Conservation (phyloP, 2,329 filamentous ascomycete genomes). For the Alternaria burnsii region DNA sequence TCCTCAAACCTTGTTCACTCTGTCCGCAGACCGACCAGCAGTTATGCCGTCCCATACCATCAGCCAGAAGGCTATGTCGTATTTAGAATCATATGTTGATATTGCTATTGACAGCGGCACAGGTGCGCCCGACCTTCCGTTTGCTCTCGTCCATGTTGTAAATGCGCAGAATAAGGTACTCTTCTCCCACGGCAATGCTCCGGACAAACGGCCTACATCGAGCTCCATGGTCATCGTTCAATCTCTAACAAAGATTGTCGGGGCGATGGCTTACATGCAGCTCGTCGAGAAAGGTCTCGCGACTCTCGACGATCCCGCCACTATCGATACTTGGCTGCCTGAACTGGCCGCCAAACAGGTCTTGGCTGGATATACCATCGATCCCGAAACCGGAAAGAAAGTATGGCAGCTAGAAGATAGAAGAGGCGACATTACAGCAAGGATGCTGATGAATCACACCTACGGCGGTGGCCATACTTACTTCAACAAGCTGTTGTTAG, state of each 20-base stretch:
- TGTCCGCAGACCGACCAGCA: neutral
- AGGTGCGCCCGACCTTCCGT: neutral
- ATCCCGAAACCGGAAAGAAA: conserved; percentile 9
- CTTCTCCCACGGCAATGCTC: neutral
- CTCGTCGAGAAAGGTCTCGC: conserved; percentile 30
- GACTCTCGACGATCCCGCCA: conserved; percentile 26
- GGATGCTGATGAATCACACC: conserved; percentile 60
- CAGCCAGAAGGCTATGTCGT: neutral
- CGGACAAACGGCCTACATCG: conserved; percentile 23
- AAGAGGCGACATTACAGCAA: conserved; percentile 27
- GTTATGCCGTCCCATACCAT: neutral
- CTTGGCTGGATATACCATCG: conserved; percentile 20
- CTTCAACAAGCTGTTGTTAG: conserved; percentile 38
- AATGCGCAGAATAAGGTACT: neutral
- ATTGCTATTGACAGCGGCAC: neutral
- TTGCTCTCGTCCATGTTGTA: neutral
- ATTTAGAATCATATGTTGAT: neutral
- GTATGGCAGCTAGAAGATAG: conserved; percentile 23
- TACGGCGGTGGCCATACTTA: conserved; percentile 56
- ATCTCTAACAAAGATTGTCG: conserved; percentile 38
- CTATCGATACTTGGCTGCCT: conserved; percentile 12
- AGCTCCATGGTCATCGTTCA: conserved; percentile 26
- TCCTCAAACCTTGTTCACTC: neutral
- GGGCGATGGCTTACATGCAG: conserved; percentile 35
- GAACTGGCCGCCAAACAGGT: neutral